Base-by-base conservation (phyloP, 768 basidiomycete genomes). In the Lentinula sp. region DNA sequence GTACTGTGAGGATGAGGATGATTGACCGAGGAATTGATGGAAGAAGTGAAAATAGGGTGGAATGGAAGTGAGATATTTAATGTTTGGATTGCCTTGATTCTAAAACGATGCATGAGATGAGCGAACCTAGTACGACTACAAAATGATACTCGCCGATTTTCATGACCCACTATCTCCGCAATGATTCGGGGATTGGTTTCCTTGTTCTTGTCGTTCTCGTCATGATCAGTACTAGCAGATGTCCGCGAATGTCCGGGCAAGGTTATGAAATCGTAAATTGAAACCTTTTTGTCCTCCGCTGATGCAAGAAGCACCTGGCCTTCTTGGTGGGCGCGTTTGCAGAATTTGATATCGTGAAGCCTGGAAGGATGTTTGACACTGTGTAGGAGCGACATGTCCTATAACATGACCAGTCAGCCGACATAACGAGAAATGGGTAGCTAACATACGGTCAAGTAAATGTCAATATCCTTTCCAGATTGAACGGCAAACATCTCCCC, bases 211-310 rank as follows among this genome's bases (percentile, higher is more conserved):
- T 32, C 53, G 21, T 40, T 23, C 15, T 31, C n/a, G 1, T 21
- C 39, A 31, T 13, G 18, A n/a, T 28, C 56, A 15, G 56, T 23
- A 23, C 42, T 5, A 11, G 34, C 15, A 18, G 39, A 67, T 69
- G 7, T 78, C 71, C 2, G 72, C 70, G 59, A 85, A 67, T 69
- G 7, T 78, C 71, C 2, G 71, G 70, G 59, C 85, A 79, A 13
- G 74, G 68, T 4, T 78, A 76, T 34, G 91, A 32, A 63, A 52
- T 82, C 80, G 73, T 95, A 98, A 9, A 95, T 75, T 1, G 93
- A 83, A 2, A 93, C 76, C 67, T 91, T 91, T 65, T 89, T 93
- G 70, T 98, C 94, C 74, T 99, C 97, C 5, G 89, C 94, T 2
- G 85, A 91, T 6, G 87, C 91, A 55, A 96, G 78, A 6, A 98